Percentiles rank a stretch among this genome's conserved stretches.
Conservation (phyloP, 2,329 filamentous ascomycete genomes). For the Myriosclerotinia curreyana region DNA sequence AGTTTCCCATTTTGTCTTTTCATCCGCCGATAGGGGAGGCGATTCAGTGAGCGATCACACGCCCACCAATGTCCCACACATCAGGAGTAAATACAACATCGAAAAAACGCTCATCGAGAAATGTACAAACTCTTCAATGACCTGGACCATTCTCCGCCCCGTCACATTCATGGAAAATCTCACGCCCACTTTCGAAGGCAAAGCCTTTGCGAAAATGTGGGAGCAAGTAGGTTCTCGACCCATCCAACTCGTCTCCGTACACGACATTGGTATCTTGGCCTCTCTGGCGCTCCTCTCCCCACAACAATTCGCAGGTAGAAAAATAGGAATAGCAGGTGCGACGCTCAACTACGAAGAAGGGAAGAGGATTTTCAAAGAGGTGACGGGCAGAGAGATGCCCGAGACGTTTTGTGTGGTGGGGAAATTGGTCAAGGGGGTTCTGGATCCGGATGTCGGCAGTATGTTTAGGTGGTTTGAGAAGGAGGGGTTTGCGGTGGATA, state of each 20-base stretch:
- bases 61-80: too few relatives aligned
- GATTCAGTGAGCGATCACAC: slow-evolving; percentile 42
- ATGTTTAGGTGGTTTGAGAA: slow-evolving; percentile 39
- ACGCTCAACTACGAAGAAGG: slow-evolving; percentile 43
- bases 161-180: slow-evolving; percentile 55
- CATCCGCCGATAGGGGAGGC: slow-evolving; percentile 61
- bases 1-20: slow-evolving; percentile 61
- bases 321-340: slow-evolving; percentile 47
- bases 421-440: slow-evolving; percentile 30
- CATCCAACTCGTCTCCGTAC: slow-evolving; percentile 40
- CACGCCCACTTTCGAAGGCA: slow-evolving; percentile 32
- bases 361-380: slow-evolving; percentile 37
- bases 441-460: slow-evolving; percentile 33
- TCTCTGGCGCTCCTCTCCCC: slow-evolving; percentile 45
- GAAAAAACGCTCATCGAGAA: slow-evolving; percentile 51
- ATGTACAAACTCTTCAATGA: slow-evolving; percentile 42
- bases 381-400: slow-evolving; percentile 36
- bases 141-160: slow-evolving; percentile 56
- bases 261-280: slow-evolving; percentile 48
- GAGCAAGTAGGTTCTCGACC: slow-evolving; percentile 30
- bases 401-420: slow-evolving; percentile 27
- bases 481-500: slow-evolving; percentile 38
- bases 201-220: slow-evolving; percentile 34
- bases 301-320: slow-evolving; percentile 41
- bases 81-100: slow-evolving; percentile 53